Conservation (phyloP, 345 rosid genomes). For the Psidium friedrichsthalianum region DNA sequence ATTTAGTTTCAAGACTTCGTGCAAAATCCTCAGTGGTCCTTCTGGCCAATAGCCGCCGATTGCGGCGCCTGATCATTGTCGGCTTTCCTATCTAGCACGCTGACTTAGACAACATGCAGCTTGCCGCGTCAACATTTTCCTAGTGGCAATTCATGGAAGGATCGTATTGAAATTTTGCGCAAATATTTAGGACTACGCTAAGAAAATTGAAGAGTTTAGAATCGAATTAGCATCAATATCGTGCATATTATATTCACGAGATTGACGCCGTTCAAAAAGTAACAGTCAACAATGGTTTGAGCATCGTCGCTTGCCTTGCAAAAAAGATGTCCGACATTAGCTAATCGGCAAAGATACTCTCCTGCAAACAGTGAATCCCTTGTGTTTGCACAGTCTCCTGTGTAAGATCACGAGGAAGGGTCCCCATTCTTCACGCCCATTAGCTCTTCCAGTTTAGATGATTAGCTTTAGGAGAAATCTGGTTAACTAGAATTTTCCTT, state of each 20-base stretch:
- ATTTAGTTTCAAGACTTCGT: not conserved
- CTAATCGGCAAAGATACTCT: not conserved
- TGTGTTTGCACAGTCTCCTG: not conserved
- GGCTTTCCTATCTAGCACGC: not conserved
- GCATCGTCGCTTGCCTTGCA: not conserved
- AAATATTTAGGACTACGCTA: not conserved
- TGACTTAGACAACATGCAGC: not conserved
- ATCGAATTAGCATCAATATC: not conserved
- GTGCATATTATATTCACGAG: not conserved
- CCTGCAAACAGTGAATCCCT: not conserved
- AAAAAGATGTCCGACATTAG: not conserved
- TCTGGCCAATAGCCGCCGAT: too few relatives aligned
- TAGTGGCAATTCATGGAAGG: too few relatives aligned
- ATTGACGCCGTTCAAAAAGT: not conserved
- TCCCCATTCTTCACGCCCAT: too few relatives aligned
- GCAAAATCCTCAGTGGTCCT: not conserved
- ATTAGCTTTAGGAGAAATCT: too few relatives aligned
- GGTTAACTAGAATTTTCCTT: not conserved
- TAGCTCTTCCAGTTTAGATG: too few relatives aligned
- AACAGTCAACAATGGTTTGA: not conserved
- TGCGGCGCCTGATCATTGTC: accelerated
- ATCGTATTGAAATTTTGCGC: too few relatives aligned
- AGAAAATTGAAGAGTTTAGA: not conserved
- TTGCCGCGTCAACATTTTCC: not conserved
- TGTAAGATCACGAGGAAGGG: too few relatives aligned